Base-by-base conservation (phyloP, 768 basidiomycete species). In the Epithele typhae region DNA sequence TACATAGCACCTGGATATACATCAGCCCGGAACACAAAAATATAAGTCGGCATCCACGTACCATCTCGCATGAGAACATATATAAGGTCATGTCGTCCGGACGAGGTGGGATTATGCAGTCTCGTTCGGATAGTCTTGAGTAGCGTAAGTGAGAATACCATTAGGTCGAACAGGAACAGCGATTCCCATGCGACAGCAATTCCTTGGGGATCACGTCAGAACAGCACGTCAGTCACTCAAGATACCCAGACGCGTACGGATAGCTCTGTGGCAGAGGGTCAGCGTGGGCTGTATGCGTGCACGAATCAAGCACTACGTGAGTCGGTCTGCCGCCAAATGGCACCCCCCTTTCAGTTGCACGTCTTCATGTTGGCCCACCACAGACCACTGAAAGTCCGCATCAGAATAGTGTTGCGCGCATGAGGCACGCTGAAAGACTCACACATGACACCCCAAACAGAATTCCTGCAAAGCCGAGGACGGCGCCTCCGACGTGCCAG, bases 41-140 rank as follows among this genome's bases (percentile, higher is more conserved):
- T 23, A 6, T 9, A 33, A 23, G 17, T 12, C 11, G 5, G 30
- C 5, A 17, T 27, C 21, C 19, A 65, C 71, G 47, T 47, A 77
- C 79, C 78, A 54, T 81, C 78, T 51, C 76, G 65, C 21, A 72
- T 58, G 8, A 80, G 59, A 17, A 77, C 56, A 17, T 66, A 62
- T 6, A 77, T 51, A 3, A 79, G 50, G 25, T 67, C 45, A 23
- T 49, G 48, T 55, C 25, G 56, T 47, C 18, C 61, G 59, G 19
- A 64, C 38, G 39, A 15, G n/a, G 48, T 15, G 38, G 48, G 43
- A 59, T 61, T 23, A 63, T 63, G 44, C 49, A 57, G 25, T 40
- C 70, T 53, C 10, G 62, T 60, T 42, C 52, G 52, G 62, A 51
- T 69, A 3, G 76, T 75, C 56, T 73, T 76, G 54, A 57, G 53